Evolutionary conservation across 192 early-diverging fungal species (phyloP).

Genomic region (Coemansia sp.): DNA sequence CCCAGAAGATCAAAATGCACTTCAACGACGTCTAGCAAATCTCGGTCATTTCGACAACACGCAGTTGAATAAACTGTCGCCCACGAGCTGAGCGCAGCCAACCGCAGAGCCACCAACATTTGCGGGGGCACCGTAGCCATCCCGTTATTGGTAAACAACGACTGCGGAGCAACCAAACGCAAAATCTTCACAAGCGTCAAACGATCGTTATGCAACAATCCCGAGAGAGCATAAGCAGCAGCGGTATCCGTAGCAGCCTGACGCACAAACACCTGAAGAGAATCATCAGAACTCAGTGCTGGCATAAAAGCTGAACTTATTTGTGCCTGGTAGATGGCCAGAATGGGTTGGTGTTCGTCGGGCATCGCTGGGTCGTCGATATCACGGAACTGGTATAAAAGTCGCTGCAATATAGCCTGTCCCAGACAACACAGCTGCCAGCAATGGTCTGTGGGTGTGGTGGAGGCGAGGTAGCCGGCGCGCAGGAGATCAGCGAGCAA

Average conservation of each 20-base stretch:
- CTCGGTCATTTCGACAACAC: neutral
- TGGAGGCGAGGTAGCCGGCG: slow-evolving; percentile 86
- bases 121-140: slow-evolving; percentile 11
- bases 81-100: slow-evolving; percentile 35
- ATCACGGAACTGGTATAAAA: slow-evolving; percentile 72
- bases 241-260: slow-evolving; percentile 30
- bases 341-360: slow-evolving; percentile 63
- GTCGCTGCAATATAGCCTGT: slow-evolving; percentile 70
- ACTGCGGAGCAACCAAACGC: slow-evolving; percentile 40
- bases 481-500: slow-evolving; percentile 84
- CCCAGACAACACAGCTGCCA: slow-evolving; percentile 74
- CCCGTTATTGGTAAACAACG: neutral
- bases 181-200: slow-evolving; percentile 23
- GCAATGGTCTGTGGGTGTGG: slow-evolving; percentile 61
- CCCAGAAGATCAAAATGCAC: slow-evolving; percentile 30
- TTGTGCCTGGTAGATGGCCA: slow-evolving; percentile 94
- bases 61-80: slow-evolving; percentile 15
- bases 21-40: slow-evolving; percentile 13
- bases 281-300: slow-evolving; percentile 29
- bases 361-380: slow-evolving; percentile 89
- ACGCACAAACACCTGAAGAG: neutral
- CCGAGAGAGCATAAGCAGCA: slow-evolving; percentile 30
- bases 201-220: slow-evolving; percentile 22
- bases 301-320: slow-evolving; percentile 90
- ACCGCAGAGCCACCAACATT: slow-evolving; percentile 15